Evolutionary conservation across 257 asterid genomes (phyloP).

Genomic region (Gentiana macrophylla): DNA sequence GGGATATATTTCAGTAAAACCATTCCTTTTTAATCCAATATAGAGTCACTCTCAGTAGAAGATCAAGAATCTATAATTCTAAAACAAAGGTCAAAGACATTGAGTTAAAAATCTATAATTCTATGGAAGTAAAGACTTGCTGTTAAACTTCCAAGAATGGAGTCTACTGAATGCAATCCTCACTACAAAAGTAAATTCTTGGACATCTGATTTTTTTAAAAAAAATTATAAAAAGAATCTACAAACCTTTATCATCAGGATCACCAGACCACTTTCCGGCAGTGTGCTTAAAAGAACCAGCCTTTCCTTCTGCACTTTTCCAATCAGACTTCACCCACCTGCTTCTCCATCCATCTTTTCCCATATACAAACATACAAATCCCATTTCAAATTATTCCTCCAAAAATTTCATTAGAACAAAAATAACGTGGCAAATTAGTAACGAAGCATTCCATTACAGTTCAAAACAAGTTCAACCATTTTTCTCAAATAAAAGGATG

Average conservation of each 20-base stretch:
- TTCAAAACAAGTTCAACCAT: not conserved
- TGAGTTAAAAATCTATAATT: no score
- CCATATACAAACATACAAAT: slow-evolving; percentile 7
- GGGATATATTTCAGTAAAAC: no score
- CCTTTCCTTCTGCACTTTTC: slow-evolving; percentile 90
- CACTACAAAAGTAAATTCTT: no score
- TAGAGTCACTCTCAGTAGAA: no score
- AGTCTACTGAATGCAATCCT: no score
- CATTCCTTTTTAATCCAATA: no score
- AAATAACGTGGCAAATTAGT: not conserved
- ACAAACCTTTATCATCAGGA: slow-evolving; percentile 82
- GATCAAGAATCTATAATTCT: no score
- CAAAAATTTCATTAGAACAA: not conserved
- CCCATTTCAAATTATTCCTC: not conserved
- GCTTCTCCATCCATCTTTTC: slow-evolving; percentile 79
- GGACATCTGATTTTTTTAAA: no score
- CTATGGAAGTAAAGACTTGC: no score
- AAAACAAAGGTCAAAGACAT: no score
- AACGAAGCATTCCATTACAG: not conserved
- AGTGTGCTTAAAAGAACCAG: slow-evolving; percentile 81
- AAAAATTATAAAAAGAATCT: no score
- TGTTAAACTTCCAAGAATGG: no score
- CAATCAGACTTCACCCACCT: slow-evolving; percentile 94
- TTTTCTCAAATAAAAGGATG: not conserved
- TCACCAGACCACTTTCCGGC: slow-evolving; percentile 93